These are phyloP conservation scores for Chamaecrista fasciculata DNA, from an alignment of 306 rosid species.

Conservation along the genomic window DNA sequence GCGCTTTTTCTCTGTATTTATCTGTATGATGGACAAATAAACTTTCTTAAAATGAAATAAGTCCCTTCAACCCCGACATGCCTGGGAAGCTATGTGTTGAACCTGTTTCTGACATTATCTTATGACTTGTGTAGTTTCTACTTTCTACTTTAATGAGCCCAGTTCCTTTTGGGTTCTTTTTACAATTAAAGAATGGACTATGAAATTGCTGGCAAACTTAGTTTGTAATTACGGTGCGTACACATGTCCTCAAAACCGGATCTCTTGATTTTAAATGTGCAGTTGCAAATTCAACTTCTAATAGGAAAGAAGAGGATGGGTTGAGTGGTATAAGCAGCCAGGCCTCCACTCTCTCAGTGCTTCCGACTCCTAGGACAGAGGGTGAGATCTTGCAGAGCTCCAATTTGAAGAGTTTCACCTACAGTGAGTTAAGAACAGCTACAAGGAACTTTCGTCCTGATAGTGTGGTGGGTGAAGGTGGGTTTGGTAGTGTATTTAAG, in stretches of 20 bases:
- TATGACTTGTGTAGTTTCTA: constrained; percentile 5
- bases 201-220: constrained; percentile 12
- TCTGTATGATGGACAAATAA: background rate
- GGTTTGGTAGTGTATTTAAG: constrained; percentile 87
- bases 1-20: constrained; percentile 9
- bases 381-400: constrained; percentile 85
- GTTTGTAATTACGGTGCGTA: constrained; percentile 13
- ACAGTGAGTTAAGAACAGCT: constrained; percentile 71
- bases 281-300: constrained; percentile 51
- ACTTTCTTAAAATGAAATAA: constrained; percentile 23
- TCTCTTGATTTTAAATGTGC: constrained; percentile 20
- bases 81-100: background rate
- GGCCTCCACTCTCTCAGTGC: constrained; percentile 47
- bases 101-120: background rate
- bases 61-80: background rate
- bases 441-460: constrained; percentile 97
- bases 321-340: constrained; percentile 46
- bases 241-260: constrained; percentile 21
- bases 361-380: constrained; percentile 84
- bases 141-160: background rate
- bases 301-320: constrained; percentile 36
- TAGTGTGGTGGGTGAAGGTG: constrained; percentile 97
- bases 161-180: constrained; percentile 17
- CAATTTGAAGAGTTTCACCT: constrained; percentile 71
- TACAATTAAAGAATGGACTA: constrained; percentile 3